Evolutionary conservation across 176 grass and related monocot genomes (phyloP).

Genomic region (Oryza longistaminata): DNA sequence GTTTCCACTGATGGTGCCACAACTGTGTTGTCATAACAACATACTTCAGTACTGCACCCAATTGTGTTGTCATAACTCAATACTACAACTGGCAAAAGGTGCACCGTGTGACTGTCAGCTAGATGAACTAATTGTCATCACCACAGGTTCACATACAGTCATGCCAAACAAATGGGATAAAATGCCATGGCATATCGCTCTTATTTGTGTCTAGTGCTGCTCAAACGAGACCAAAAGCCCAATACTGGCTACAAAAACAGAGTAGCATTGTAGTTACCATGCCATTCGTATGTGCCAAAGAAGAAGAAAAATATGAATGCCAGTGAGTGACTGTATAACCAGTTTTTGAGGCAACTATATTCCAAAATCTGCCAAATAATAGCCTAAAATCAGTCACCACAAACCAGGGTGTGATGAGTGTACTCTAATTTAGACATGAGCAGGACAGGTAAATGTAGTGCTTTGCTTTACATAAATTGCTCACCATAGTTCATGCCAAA

Average conservation of each 20-base stretch:
- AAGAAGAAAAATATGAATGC: background rate
- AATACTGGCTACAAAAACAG: background rate
- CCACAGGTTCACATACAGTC: background rate
- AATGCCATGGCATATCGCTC: background rate
- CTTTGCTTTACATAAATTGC: background rate
- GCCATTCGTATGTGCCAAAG: background rate
- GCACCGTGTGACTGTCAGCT: background rate
- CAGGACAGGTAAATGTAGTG: background rate
- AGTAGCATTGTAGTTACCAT: background rate
- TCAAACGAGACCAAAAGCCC: background rate
- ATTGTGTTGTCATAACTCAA: background rate
- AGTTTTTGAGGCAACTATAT: background rate
- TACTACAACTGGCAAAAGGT: no score
- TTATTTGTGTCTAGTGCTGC: no score
- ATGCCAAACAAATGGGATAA: background rate
- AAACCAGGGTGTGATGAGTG: background rate
- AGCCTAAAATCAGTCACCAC: background rate
- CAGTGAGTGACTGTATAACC: background rate
- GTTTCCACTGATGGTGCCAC: no score
- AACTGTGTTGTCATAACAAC: no score
- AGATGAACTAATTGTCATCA: background rate
- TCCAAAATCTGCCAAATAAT: background rate
- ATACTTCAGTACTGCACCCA: no score
- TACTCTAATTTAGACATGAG: background rate
- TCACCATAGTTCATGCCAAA: background rate